Percentiles rank a stretch among this genome's conserved stretches.
phyloP scores from a whole-genome alignment of 2,329 filamentous ascomycete genomes.

The Raffaelea albimanens region DNA sequence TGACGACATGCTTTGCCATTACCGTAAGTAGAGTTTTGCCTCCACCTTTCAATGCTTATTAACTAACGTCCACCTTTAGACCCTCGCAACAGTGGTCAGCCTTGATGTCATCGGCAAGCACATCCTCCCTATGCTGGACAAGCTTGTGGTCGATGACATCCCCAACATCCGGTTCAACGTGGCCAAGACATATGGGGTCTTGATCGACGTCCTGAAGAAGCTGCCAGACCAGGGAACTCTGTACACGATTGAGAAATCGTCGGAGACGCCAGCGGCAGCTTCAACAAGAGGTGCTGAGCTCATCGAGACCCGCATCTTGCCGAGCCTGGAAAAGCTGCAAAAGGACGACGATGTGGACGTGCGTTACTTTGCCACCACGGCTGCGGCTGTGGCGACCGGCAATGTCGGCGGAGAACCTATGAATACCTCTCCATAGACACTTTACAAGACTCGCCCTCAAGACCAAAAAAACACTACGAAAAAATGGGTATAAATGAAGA shows the following conservation, averaged over 20 bases:
- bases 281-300: constrained; percentile 68
- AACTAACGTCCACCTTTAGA: constrained; percentile 45
- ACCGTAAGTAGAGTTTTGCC: constrained; percentile 56
- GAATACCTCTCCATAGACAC: constrained; percentile 55
- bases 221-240: constrained; percentile 84
- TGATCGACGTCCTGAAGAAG: constrained; percentile 86
- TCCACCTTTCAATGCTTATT: not conserved
- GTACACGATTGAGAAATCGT: constrained; percentile 73
- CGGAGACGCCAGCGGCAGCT: constrained; percentile 42
- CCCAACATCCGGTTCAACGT: constrained; percentile 99
- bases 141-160: constrained; percentile 87
- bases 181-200: constrained; percentile 87
- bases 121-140: constrained; percentile 91
- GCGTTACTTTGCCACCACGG: constrained; percentile 91
- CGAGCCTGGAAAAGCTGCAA: constrained; percentile 89
- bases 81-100: constrained; percentile 83
- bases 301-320: constrained; percentile 77
- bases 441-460: constrained; percentile 14
- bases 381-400: constrained; percentile 52
- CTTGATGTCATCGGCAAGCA: constrained; percentile 87
- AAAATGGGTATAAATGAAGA: constrained; percentile 28
- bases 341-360: constrained; percentile 98
- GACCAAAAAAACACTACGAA: constrained; percentile 11
- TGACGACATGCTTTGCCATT: constrained; percentile 99
- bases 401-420: constrained; percentile 45